Evolutionary conservation across 192 early-diverging fungal genomes (phyloP), one percentile per base, ranked within the genome.

Genomic region (Kickxella alabastrina): DNA sequence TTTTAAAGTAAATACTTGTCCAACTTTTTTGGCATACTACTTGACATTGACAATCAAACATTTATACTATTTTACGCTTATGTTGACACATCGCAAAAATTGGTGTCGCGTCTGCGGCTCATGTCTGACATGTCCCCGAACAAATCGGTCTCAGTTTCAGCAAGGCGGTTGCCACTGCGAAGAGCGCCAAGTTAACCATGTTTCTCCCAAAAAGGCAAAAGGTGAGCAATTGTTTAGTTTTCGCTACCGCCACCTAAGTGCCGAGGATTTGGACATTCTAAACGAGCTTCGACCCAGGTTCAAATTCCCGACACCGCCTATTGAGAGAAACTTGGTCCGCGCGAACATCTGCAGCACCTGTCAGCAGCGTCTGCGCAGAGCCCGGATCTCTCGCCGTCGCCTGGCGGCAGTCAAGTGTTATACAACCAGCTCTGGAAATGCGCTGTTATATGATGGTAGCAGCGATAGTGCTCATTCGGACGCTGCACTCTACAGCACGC

Each of bases 281-380:
- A 25, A 40, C 18, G 64, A 59, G 28, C 31, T 75, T 36, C 59
- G 65, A 6, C 56, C 65, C 17, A 49, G 48, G 14, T 75, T 75
- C 19, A 59, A 54, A 10, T 63, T 75, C 45, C 29, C 43, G 13
- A 75, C 71, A 0, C 64, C 49, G 0, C 71, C 63, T 23, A 59
- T 75, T 25, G 71, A 75, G 28, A 39, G 71, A 18, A 52, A 36
- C 28, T 44, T 75, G 26, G 64, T 63, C 10, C 65, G 71, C 7
- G 71, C 71, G 18, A 75, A 75, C 49, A 63, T 75, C 15, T 75
- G 71, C 57, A 75, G 72, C 38, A 75, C 72, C 25, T 75, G 72
- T 12, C 72, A 75, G 53, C 72, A 75, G 49, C 42, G 72, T 9
- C 52, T 75, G 21, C 59, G 72, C 12, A 36, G 72, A 23, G 72